A percentile compares a stretch with the other conserved stretches of the same genome.
phyloP scores from a whole-genome alignment of 169 alveolate genomes.

The Plasmodium chabaudi region DNA sequence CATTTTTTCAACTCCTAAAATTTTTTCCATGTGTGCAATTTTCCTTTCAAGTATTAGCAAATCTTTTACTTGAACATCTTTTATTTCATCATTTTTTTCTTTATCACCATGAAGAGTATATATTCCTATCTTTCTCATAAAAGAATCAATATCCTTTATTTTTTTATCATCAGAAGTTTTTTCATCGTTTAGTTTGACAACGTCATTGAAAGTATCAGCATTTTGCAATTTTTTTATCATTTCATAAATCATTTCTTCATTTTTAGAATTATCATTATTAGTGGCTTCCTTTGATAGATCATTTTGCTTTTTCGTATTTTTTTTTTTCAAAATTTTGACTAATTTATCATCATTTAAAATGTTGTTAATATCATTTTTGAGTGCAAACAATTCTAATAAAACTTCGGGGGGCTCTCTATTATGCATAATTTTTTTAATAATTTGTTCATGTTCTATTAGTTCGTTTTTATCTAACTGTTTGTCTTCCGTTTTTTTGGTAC shows the following conservation, averaged over 20 bases:
- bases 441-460: constrained; percentile 59
- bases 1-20: constrained; percentile 78
- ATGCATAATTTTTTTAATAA: constrained; percentile 59
- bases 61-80: constrained; percentile 65
- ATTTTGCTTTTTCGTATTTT: constrained; percentile 16
- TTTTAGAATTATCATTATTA: neutral
- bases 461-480: neutral
- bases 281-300: neutral
- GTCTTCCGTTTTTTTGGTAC: constrained; percentile 25
- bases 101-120: neutral
- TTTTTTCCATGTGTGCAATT: constrained; percentile 76
- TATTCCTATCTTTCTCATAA: constrained; percentile 9
- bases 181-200: neutral
- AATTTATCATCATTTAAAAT: constrained; percentile 58
- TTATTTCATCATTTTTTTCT: constrained; percentile 35
- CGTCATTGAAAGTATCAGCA: neutral
- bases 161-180: constrained; percentile 12
- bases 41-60: constrained; percentile 77
- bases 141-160: neutral
- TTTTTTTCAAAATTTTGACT: constrained; percentile 8
- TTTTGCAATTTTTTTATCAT: constrained; percentile 8
- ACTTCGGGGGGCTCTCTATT: constrained; percentile 67
- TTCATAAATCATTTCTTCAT: constrained; percentile 9
- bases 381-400: constrained; percentile 48
- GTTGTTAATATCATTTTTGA: constrained; percentile 55